A percentile compares a stretch with the other conserved stretches of the same genome.
phyloP scores from a whole-genome alignment of 2,329 filamentous ascomycete species.

The Fusarium sublunatum region DNA sequence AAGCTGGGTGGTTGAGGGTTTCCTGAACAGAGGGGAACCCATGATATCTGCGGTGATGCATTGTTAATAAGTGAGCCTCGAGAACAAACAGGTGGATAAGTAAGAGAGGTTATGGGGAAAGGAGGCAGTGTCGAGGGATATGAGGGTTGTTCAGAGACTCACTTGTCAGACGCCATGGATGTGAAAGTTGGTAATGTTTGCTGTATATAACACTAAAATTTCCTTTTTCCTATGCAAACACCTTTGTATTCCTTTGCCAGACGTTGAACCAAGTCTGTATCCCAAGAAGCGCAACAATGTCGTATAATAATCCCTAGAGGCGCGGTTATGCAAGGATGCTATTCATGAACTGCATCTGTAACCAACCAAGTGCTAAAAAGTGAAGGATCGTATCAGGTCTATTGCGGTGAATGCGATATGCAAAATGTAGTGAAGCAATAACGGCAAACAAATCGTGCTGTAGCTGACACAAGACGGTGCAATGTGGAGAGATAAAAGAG shows the following conservation, averaged over 20 bases:
- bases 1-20: constrained; percentile 73
- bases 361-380: too few species aligned
- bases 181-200: constrained; percentile 22
- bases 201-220: constrained; percentile 13
- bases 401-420: too few species aligned
- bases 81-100: neutral
- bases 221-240: constrained; percentile 13
- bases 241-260: constrained; percentile 13
- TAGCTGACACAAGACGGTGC: neutral
- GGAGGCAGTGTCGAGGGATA: neutral
- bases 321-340: constrained; percentile 8
- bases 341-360: constrained; percentile 5
- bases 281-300: constrained; percentile 1
- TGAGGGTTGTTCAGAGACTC: constrained; percentile 12
- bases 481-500: constrained; percentile 18
- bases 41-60: constrained; percentile 22
- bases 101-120: neutral
- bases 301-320: neutral
- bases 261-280: constrained; percentile 4
- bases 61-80: constrained; percentile 17
- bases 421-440: neutral
- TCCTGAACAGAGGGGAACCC: constrained; percentile 63
- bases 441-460: neutral
- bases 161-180: constrained; percentile 27
- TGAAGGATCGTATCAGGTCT: too few species aligned